A percentile compares a stretch with the other conserved stretches of the same genome.
phyloP scores from a whole-genome alignment of 441 rosid species.

The Theobroma grandiflorum region DNA sequence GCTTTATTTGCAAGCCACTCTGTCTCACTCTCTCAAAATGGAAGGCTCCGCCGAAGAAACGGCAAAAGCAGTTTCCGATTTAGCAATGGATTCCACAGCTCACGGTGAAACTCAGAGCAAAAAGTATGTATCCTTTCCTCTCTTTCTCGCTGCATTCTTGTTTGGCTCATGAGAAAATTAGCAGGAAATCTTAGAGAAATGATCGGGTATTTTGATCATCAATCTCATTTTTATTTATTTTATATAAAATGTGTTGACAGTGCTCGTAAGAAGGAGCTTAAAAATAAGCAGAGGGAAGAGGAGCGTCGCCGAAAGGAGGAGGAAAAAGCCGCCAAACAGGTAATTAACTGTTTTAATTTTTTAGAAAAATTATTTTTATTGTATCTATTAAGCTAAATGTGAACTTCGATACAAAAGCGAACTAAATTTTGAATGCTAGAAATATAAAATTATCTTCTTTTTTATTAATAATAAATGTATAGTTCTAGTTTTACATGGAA shows the following conservation, averaged over 20 bases:
- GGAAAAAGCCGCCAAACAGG: slow-evolving; percentile 67
- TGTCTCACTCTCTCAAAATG: slow-evolving; percentile 20
- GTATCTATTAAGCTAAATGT: not conserved
- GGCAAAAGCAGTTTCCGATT: slow-evolving; percentile 34
- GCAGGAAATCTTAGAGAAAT: not conserved
- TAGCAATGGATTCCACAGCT: slow-evolving; percentile 41
- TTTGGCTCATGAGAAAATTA: not conserved
- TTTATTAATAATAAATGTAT: not conserved
- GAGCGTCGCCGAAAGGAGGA: slow-evolving; percentile 73
- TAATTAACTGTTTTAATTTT: slow-evolving; percentile 12
- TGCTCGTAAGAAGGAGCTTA: slow-evolving; percentile 73
- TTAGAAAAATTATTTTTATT: not conserved
- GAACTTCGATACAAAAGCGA: not conserved
- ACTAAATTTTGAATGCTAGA: not conserved
- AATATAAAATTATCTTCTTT: not conserved
- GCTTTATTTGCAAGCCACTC: not conserved
- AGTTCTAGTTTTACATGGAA: slow-evolving; percentile 2
- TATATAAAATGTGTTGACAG: slow-evolving; percentile 32
- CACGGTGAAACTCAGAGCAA: slow-evolving; percentile 54
- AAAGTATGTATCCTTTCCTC: slow-evolving; percentile 42
- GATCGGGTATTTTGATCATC: not conserved
- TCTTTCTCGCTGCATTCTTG: not conserved
- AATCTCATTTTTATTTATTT: not conserved
- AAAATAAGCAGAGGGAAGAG: slow-evolving; percentile 70
- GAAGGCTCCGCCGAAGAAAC: slow-evolving; percentile 36